Evolutionary conservation across 306 rosid genomes (phyloP).

Genomic region (Acacia melanoxylon): DNA sequence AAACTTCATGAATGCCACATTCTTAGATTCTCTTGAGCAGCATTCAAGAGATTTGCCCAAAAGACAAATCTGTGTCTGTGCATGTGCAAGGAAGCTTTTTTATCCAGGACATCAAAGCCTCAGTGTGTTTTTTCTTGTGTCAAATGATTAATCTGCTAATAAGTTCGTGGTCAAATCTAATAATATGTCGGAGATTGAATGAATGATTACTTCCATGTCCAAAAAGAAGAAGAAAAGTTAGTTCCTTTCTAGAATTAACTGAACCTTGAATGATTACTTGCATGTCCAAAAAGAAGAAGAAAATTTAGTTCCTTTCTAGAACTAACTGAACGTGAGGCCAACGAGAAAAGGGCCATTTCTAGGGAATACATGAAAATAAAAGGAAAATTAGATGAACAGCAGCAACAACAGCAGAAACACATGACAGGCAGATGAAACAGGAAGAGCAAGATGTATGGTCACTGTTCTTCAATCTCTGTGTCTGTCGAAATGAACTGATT

Average conservation of each 20-base stretch:
- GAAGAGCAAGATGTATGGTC: background rate
- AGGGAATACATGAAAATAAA: background rate
- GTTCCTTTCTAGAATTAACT: background rate
- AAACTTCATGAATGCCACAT: constrained; percentile 23
- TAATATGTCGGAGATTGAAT: background rate
- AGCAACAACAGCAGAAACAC: background rate
- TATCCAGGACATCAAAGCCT: background rate
- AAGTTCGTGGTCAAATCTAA: constrained; percentile 13
- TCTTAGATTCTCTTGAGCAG: background rate
- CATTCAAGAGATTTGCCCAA: background rate
- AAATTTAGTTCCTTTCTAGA: background rate
- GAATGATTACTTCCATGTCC: too few relatives aligned
- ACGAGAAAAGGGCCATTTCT: background rate
- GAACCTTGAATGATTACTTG: background rate
- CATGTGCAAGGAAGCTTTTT: too few relatives aligned
- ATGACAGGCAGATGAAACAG: background rate
- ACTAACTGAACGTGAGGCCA: background rate
- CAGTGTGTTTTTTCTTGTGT: background rate
- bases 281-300: background rate
- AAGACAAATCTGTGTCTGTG: background rate
- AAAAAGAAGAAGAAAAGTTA: background rate
- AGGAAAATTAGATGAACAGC: background rate
- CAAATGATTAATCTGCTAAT: constrained; percentile 20
- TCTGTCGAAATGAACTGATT: constrained; percentile 21
- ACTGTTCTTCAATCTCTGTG: background rate